Evolutionary conservation across 805 yeast genomes (phyloP).

Genomic region (Soucietia sequanensis): DNA sequence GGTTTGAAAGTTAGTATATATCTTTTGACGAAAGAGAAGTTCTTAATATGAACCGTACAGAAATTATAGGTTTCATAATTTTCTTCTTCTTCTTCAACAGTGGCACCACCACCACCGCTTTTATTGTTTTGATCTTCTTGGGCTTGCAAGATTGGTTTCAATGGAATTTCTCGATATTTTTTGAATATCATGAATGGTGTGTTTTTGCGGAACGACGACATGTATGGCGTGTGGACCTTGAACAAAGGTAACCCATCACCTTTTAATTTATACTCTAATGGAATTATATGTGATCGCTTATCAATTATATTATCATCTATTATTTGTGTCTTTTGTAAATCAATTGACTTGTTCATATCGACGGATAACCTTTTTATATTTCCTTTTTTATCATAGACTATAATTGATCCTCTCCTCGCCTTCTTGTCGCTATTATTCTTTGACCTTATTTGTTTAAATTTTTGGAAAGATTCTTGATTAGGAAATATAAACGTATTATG

Average conservation of each 20-base stretch:
- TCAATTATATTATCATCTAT: conserved; percentile 18
- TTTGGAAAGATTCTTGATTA: conserved; percentile 23
- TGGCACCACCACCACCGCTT: not conserved
- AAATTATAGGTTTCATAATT: conserved; percentile 31
- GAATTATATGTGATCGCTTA: conserved; percentile 29
- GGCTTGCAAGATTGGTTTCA: conserved; percentile 14
- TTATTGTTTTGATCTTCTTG: conserved; percentile 6
- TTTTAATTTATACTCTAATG: conserved; percentile 25
- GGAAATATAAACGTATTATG: conserved; percentile 28
- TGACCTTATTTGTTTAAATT: conserved; percentile 26
- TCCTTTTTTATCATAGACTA: conserved; percentile 19
- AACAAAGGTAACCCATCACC: conserved; percentile 40
- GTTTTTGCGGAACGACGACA: conserved; percentile 33
- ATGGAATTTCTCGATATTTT: conserved; percentile 29
- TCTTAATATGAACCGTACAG: conserved; percentile 32
- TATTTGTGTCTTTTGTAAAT: not conserved
- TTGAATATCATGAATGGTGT: conserved; percentile 34
- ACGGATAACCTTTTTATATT: conserved; percentile 13
- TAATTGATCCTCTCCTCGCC: conserved; percentile 17
- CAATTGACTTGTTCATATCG: conserved; percentile 3
- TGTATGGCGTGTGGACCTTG: conserved; percentile 34
- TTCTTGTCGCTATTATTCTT: conserved; percentile 15
- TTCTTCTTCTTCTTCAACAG: conserved; percentile 15
- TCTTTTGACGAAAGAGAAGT: conserved; percentile 24
- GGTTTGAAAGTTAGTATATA: conserved; percentile 27